Percentiles rank a stretch among this genome's conserved stretches.
Evolutionary conservation across 2,329 filamentous ascomycete species (phyloP).

Genomic region (Ilyonectria mors-panacis): DNA sequence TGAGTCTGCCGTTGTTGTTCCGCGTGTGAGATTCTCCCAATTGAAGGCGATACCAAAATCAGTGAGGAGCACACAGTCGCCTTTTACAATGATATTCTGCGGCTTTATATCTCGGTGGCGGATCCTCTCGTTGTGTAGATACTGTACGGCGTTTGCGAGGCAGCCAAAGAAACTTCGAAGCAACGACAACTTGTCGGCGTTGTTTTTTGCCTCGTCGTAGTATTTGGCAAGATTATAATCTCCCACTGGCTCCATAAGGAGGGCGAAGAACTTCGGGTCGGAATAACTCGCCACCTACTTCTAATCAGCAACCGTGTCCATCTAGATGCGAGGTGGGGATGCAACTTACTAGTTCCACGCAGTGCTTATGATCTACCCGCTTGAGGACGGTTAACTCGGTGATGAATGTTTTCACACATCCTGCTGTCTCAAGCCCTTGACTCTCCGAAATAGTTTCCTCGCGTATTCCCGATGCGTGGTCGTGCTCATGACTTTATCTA

Average conservation of each 20-base stretch:
- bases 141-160: slow-evolving; percentile 12
- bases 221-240: slow-evolving; percentile 2
- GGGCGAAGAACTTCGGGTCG: slow-evolving; percentile 6
- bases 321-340: too few species aligned
- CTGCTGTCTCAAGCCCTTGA: background rate
- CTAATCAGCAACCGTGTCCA: background rate
- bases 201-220: background rate
- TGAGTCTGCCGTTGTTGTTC: slow-evolving; percentile 6
- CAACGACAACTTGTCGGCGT: background rate
- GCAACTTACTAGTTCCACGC: slow-evolving; percentile 1
- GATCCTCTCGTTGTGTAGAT: slow-evolving; percentile 16
- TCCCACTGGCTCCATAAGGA: background rate
- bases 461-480: slow-evolving; percentile 2
- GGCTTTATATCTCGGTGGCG: slow-evolving; percentile 36
- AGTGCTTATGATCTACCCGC: slow-evolving; percentile 4
- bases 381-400: slow-evolving; percentile 1
- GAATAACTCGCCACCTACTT: slow-evolving; percentile 7
- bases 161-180: slow-evolving; percentile 23
- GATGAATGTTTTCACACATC: slow-evolving; percentile 4
- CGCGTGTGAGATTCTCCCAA: slow-evolving; percentile 8
- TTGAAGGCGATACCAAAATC: slow-evolving; percentile 33
- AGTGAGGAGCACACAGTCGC: slow-evolving; percentile 15
- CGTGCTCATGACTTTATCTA: slow-evolving; percentile 11
- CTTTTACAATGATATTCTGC: slow-evolving; percentile 31
- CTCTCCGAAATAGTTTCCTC: background rate